phyloP scores from a whole-genome alignment of 306 rosid genomes.

The Oemleria cerasiformis region DNA sequence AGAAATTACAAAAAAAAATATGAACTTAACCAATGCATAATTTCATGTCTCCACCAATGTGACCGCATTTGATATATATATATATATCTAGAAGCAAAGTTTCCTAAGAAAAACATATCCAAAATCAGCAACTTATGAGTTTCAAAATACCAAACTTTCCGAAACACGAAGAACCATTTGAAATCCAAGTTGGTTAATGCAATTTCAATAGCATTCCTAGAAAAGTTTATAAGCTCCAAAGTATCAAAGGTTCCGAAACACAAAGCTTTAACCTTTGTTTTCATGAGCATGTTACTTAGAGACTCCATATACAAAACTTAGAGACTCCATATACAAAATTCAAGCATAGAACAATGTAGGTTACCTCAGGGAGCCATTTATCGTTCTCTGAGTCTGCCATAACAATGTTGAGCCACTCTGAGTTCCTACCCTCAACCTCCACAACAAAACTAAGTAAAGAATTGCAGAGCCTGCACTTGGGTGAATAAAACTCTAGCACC shows the following conservation, averaged over 20 bases:
- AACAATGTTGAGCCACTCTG: constrained; percentile 71
- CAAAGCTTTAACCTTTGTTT: neutral
- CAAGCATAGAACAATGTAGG: neutral
- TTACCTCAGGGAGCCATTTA: constrained; percentile 78
- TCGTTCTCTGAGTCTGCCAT: constrained; percentile 94
- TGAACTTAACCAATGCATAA: neutral
- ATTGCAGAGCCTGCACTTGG: constrained; percentile 80
- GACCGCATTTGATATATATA: neutral
- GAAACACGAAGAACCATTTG: neutral
- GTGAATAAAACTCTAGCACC: constrained; percentile 76
- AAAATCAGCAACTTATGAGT: too few species aligned
- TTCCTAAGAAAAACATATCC: neutral
- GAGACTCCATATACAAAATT: neutral
- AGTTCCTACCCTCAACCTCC: constrained; percentile 64
- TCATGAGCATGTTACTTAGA: neutral
- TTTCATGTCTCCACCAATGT: neutral
- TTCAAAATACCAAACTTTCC: too few species aligned
- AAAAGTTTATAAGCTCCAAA: too few species aligned
- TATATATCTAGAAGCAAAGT: too few species aligned
- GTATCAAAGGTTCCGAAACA: too few species aligned
- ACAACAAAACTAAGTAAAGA: constrained; percentile 55
- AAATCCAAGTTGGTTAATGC: neutral
- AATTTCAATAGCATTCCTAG: neutral
- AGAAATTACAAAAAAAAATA: neutral
- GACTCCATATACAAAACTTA: neutral